phyloP scores from a whole-genome alignment of 306 rosid genomes.

The Rubus idaeus region DNA sequence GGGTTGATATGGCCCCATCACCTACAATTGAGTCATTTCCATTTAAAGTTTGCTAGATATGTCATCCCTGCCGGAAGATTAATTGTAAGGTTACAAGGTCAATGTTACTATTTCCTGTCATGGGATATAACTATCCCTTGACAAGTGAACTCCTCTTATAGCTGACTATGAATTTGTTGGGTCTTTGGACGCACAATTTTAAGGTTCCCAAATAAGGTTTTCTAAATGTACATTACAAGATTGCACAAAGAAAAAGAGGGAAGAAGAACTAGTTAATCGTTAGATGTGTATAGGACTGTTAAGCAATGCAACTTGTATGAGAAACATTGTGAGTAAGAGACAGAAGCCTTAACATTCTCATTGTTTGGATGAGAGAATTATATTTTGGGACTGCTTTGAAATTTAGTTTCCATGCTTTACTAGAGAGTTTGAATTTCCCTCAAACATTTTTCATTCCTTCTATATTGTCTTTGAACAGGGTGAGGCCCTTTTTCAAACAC shows the following conservation, averaged over 20 bases:
- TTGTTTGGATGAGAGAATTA: not conserved
- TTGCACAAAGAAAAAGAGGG: not conserved
- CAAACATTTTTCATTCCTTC: not conserved
- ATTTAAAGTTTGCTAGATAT: not conserved
- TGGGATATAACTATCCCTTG: not conserved
- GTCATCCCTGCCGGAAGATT: not conserved
- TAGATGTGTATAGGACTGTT: not conserved
- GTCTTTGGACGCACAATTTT: not conserved
- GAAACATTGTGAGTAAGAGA: not conserved
- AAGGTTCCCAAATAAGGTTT: not conserved
- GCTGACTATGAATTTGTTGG: not conserved
- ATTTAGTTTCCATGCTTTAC: conserved; percentile 2
- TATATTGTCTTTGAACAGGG: conserved; percentile 46
- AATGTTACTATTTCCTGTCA: not conserved
- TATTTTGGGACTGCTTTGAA: not conserved
- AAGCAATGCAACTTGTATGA: not conserved
- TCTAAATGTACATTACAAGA: not conserved
- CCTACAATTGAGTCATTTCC: not conserved
- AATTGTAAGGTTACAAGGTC: not conserved
- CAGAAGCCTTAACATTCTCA: not conserved
- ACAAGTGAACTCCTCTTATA: not conserved
- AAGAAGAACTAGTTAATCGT: not conserved
- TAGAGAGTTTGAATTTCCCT: not conserved
- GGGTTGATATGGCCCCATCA: not conserved
- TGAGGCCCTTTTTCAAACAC: conserved; percentile 83